These are phyloP conservation scores for Neofusicoccum ribis DNA, from an alignment of 2,329 filamentous ascomycete genomes.

Conservation along the genomic window DNA sequence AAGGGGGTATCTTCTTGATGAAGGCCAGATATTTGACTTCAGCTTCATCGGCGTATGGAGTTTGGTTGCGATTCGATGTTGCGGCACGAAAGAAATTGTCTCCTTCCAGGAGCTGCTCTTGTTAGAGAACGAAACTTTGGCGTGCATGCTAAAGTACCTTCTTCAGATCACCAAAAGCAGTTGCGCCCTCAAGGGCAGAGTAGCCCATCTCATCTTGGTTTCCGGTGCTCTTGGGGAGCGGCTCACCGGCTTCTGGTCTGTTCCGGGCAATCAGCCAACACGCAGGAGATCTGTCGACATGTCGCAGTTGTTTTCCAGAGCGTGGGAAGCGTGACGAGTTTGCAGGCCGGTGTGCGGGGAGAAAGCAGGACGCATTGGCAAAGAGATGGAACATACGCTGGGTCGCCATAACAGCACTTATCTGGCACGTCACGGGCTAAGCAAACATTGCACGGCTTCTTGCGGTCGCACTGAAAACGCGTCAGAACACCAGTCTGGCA, in stretches of 20 bases:
- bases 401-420: not conserved
- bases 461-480: not conserved
- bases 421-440: slow-evolving; percentile 2
- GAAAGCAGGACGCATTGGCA: too few species aligned
- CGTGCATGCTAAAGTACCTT: not conserved
- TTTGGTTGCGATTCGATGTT: not conserved
- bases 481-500: not conserved
- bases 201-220: not conserved
- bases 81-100: slow-evolving; percentile 5
- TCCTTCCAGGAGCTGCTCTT: not conserved
- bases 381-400: not conserved
- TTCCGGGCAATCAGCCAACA: not conserved
- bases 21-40: not conserved
- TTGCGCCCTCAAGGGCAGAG: not conserved
- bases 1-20: not conserved
- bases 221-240: not conserved
- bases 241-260: not conserved
- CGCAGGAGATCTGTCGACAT: too few species aligned
- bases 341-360: too few species aligned
- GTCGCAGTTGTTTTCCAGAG: too few species aligned
- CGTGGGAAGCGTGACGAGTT: too few species aligned
- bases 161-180: not conserved
- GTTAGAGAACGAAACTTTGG: not conserved
- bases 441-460: slow-evolving; percentile 10
- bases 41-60: not conserved